phyloP scores from a whole-genome alignment of 305 asterid species.

The Fraxinus sp. region DNA sequence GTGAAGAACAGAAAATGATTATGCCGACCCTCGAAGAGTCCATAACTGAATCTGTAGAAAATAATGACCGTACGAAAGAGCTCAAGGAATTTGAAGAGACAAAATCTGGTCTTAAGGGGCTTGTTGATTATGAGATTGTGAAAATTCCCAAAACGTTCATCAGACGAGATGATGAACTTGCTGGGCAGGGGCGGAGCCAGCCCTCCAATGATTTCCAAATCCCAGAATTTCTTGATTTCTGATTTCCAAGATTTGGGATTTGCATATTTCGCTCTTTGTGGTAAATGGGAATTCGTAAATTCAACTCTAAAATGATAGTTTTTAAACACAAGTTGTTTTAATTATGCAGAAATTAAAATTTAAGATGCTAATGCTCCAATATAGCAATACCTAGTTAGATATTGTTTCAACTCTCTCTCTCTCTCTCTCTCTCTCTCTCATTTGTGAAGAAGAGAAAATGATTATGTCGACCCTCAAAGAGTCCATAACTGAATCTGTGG shows the following conservation, averaged over 20 bases:
- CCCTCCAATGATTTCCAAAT: too few relatives aligned
- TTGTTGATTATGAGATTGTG: slow-evolving; percentile 24
- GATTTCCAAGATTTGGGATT: too few relatives aligned
- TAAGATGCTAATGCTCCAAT: too few relatives aligned
- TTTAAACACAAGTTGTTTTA: too few relatives aligned
- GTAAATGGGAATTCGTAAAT: too few relatives aligned
- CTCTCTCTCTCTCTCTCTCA: too few relatives aligned
- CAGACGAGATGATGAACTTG: slow-evolving; percentile 12
- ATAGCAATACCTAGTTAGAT: too few relatives aligned
- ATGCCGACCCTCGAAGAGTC: background rate
- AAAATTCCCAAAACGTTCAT: slow-evolving; percentile 22
- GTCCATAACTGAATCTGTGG: background rate
- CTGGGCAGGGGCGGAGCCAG: too few relatives aligned
- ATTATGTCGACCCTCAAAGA: background rate
- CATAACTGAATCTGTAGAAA: background rate
- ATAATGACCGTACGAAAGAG: slow-evolving; percentile 13
- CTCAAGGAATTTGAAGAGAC: slow-evolving; percentile 22
- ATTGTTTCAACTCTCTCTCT: background rate
- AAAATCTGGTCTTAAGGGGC: slow-evolving; percentile 30
- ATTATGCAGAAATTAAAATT: too few relatives aligned
- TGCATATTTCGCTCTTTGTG: too few relatives aligned
- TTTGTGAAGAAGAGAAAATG: background rate
- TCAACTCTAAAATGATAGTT: too few relatives aligned
- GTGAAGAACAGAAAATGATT: background rate
- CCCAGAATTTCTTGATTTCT: too few relatives aligned